Evolutionary conservation across 768 basidiomycete species (phyloP), one percentile per base, ranked within the genome.

Genomic region (Tylopilus rubrobrunneus): DNA sequence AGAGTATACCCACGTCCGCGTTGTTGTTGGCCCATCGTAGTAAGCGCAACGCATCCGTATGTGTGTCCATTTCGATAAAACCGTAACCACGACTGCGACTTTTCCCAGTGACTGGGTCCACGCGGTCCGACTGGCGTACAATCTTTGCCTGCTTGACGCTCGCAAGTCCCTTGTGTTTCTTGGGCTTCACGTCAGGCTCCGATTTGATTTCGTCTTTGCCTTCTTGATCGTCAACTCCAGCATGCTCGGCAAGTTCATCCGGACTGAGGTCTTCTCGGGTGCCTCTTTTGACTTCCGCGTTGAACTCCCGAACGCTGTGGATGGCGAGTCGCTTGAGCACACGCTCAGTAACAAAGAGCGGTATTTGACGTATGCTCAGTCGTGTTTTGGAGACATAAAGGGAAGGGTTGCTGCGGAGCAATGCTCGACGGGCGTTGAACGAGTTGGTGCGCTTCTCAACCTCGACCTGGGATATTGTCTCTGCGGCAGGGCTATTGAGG

Each of bases 11-110:
- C 0, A 89, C 78, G 4, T 77, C 80, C 1, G 81, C 71, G 66
- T 97, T 95, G 66, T 92, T 94, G 73, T 98, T 99, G 27, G 90
- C 87, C 92, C 92, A 98, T 33, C 97, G 80, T 43, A 98, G 72
- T 6, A 98, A 87, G 25, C 90, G 86, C 23, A 99, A 74, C 7
- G 96, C 93, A 67, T 98, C 92, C 6, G 87, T 84, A 62, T 99
- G 97, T 27, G 76, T 80, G 45, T 84, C 74, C 80, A 97, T 81
- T 74, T 98, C 96, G 31, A 98, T 65, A 73, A 99, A 98, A 10
- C 96, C 97, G 63, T 98, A 99, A 1, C 97, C 96, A 67, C 89
- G 92, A 63, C 88, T 91, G 49, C 87, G 80, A 1, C 92, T 92
- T 62, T 91, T 88, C 4, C 89, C 90, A 0, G 89, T 92, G 39